Conservation (phyloP, 306 rosid species). For the Aeschynomene evenia region DNA sequence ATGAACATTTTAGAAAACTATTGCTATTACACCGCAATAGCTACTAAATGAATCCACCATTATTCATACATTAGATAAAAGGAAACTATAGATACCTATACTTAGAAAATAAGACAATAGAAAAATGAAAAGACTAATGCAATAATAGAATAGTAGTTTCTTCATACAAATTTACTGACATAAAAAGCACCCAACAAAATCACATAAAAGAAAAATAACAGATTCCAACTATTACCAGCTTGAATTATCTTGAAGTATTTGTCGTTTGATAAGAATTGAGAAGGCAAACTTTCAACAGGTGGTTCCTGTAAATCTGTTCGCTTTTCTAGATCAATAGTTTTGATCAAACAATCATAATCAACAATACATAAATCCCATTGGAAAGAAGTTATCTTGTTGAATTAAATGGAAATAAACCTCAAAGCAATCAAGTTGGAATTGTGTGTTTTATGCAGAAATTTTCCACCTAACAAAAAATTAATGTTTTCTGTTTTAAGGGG, state of each 20-base stretch:
- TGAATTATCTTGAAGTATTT: not conserved
- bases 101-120: no score
- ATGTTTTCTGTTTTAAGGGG: not conserved
- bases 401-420: not conserved
- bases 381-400: slow-evolving; percentile 1
- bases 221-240: not conserved
- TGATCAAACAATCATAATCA: slow-evolving; percentile 1
- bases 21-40: no score
- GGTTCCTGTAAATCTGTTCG: not conserved
- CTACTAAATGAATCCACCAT: no score
- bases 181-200: not conserved
- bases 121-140: not conserved
- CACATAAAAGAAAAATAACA: not conserved
- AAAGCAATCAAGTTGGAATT: not conserved
- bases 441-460: not conserved
- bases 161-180: slow-evolving; percentile 1
- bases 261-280: no score
- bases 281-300: not conserved
- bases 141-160: not conserved
- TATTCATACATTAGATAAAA: no score
- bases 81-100: no score
- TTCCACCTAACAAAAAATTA: slow-evolving; percentile 16
- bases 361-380: not conserved
- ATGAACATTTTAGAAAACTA: no score
- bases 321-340: slow-evolving; percentile 13